These are phyloP conservation scores for Xanthoparmelia taractica DNA, from an alignment of 495 filamentous ascomycete species.

Conservation along the genomic window DNA sequence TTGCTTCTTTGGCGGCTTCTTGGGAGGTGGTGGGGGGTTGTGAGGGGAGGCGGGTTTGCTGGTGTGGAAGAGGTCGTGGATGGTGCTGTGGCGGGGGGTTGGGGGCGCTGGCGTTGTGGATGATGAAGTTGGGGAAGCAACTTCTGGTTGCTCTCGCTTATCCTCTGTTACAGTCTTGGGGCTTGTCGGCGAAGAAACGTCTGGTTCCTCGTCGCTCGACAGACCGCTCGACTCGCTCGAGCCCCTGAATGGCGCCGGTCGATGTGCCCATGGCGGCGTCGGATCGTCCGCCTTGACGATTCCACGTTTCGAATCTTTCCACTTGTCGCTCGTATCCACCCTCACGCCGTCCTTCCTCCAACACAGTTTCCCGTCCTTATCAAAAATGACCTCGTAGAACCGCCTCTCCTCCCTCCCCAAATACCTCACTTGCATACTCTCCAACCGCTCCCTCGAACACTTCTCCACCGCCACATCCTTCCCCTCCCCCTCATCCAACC, in stretches of 20 bases:
- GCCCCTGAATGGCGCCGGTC: slow-evolving; percentile 20
- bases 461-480: slow-evolving; percentile 47
- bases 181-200: slow-evolving; percentile 3
- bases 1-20: slow-evolving; percentile 4
- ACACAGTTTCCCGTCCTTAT: slow-evolving; percentile 56
- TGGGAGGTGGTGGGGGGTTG: no score
- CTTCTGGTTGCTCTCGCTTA: not conserved
- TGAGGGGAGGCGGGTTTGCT: not conserved
- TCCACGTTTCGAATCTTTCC: slow-evolving; percentile 69
- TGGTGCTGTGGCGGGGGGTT: not conserved
- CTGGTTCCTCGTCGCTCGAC: slow-evolving; percentile 6
- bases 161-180: not conserved
- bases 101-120: not conserved
- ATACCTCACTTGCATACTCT: slow-evolving; percentile 65
- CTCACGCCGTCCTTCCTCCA: slow-evolving; percentile 73
- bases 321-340: slow-evolving; percentile 68
- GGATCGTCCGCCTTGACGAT: slow-evolving; percentile 61
- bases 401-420: slow-evolving; percentile 62
- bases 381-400: slow-evolving; percentile 65
- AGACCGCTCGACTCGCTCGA: slow-evolving; percentile 19
- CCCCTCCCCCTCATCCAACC: slow-evolving; percentile 82
- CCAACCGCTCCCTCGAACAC: slow-evolving; percentile 58
- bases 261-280: slow-evolving; percentile 40
- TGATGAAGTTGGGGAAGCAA: not conserved
- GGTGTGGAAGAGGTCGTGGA: slow-evolving; percentile 13